Evolutionary conservation across 164 flowering plant species (phyloP), one percentile per base, ranked within the genome.

Genomic region (Echeveria elegans): DNA sequence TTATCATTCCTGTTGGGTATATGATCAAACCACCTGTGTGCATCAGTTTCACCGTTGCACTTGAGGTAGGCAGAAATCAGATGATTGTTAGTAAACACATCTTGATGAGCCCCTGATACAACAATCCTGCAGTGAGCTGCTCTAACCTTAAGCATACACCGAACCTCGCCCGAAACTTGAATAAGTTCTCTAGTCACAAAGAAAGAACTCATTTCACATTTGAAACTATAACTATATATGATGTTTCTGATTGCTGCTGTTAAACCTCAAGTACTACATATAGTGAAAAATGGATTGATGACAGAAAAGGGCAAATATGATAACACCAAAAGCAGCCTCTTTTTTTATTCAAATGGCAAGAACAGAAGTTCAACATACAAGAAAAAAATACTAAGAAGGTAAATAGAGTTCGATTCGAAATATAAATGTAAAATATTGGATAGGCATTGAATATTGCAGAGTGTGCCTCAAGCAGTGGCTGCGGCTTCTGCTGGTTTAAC

Each of bases 41-140:
- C 66, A 45, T 69, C n/a, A 24, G 0, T 19, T 29, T 19, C 63
- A 26, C 6, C 43, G 52, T 62, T 15, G 18, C 48, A 69, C 15
- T 45, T 63, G 0, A 18, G 43, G 60, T 69, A 62, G 28, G 64
- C 69, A 21, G 77, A 48, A 11, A 77, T 59, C 70, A 81, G 67
- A 72, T 75, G 77, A 71, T 81, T 81, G 80, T 67, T 72, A 8
- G 74, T 66, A 37, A 68, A 70, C 59, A 82, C 76, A 77, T 79
- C 80, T 21, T 70, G 69, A 30, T 23, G 23, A 36, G 68, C 60
- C 70, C 78, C 80, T 41, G 74, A 76, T 63, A 71, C 48, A 37
- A 82, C 64, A 19, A 79, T 67, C 37, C 65, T 72, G 31, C 73
- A 75, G 69, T 81, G 82, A 32, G 71, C 56, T 18, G 73, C 47